Conservation (phyloP, 441 rosid species). For the Gossypium davidsonii region DNA sequence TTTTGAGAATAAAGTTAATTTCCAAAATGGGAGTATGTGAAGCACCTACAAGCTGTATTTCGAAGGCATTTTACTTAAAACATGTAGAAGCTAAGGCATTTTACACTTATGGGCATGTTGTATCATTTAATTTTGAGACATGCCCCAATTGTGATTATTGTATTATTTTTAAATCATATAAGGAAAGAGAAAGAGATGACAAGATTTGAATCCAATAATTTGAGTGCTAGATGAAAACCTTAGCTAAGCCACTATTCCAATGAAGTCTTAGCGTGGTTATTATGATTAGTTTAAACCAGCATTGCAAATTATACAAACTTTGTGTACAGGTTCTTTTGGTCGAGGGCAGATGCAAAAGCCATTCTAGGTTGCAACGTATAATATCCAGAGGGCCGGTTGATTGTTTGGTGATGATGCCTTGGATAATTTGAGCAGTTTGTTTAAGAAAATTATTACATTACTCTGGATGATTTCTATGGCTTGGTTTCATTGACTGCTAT, state of each 20-base stretch:
- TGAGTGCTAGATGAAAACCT: background rate
- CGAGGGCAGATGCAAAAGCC: constrained; percentile 97
- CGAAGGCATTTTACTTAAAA: background rate
- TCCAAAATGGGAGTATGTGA: background rate
- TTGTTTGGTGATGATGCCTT: background rate
- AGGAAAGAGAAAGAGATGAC: too few species aligned
- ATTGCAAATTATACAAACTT: background rate
- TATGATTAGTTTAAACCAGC: background rate
- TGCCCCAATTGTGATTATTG: background rate
- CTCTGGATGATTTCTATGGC: constrained; percentile 5
- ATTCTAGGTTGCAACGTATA: constrained; percentile 74
- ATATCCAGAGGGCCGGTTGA: constrained; percentile 80
- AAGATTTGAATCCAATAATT: too few species aligned
- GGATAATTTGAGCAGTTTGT: background rate
- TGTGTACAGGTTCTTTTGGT: constrained; percentile 66
- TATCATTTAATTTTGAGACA: background rate
- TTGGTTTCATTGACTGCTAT: background rate
- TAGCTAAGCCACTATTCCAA: too few species aligned
- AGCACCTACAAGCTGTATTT: background rate
- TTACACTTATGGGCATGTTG: background rate
- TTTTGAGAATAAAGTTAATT: background rate
- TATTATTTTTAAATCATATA: too few species aligned
- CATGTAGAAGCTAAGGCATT: background rate
- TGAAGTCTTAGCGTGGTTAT: background rate
- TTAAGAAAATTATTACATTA: constrained; percentile 7